phyloP scores from a whole-genome alignment of 495 filamentous ascomycete species.

The Tuber umbilicatum region DNA sequence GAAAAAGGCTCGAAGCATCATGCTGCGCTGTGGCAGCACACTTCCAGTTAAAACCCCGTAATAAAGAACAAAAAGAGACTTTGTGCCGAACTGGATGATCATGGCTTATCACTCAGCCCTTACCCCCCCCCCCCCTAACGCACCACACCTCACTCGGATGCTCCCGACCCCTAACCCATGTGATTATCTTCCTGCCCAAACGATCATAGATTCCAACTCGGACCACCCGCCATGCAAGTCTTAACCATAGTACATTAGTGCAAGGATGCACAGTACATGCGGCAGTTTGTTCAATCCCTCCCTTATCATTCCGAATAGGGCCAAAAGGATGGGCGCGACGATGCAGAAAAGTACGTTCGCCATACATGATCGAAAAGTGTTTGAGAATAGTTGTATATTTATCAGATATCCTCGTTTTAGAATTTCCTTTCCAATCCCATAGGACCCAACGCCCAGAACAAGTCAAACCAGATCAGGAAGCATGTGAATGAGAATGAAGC shows the following conservation, averaged over 20 bases:
- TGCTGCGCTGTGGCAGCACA: background rate
- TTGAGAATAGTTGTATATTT: background rate
- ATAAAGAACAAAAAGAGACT: background rate
- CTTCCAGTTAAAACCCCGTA: background rate
- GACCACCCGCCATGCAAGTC: background rate
- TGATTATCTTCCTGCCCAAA: background rate
- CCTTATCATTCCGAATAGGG: background rate
- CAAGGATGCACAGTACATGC: too few relatives aligned
- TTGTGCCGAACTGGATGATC: background rate
- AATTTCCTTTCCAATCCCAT: background rate
- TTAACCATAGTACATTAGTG: background rate
- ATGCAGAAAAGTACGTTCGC: background rate
- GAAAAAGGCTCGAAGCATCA: background rate
- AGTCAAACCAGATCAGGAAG: background rate
- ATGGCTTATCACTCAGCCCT: background rate
- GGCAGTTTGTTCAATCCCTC: background rate
- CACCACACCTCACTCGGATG: background rate
- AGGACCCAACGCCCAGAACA: background rate
- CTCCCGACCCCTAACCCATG: background rate
- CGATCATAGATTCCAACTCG: background rate
- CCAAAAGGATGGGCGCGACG: background rate
- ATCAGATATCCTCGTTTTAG: background rate
- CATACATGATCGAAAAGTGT: background rate
- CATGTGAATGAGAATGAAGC: background rate
- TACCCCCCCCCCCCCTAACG: background rate